Base-by-base conservation (phyloP, 129 eudicot species). In the Pittosporum tobira region DNA sequence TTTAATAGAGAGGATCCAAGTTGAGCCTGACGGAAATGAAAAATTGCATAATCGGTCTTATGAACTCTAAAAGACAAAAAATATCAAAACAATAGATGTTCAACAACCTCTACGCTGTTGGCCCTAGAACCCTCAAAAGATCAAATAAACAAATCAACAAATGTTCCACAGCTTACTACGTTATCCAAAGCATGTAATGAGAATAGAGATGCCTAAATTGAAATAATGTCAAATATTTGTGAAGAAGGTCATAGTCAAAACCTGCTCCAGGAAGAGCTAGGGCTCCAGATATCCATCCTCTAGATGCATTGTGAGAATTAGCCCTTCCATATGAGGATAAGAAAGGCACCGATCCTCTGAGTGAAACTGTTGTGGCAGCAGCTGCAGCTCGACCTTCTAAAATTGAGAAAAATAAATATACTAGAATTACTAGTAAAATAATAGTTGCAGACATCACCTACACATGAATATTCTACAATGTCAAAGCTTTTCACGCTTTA, bases 231-330 rank as follows among this genome's bases (percentile, higher is more conserved):
- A 11, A n/a, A 45, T 3, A 3, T 46, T 48, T 30, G 36, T 4
- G 13, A 50, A 57, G 40, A 31, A 36, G 18, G 34, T 28, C 25
- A 16, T 46, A 20, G 19, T 29, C 3, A 5, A 48, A 45, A 93
- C 99, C 94, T 87, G 99, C 94, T 30, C 96, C 90, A 52, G 99
- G 99, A 44, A 93, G 83, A 21, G 85, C 90, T 48, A 93, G 75
- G 29, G 81, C 86, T 60, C 91, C 82, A 63, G 84, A 73, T 59
- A 93, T 74, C 96, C 94, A 93, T 66, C 73, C 63, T 51, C 68
- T 42, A 27, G 87, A 79, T 34, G 84, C 77, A 73, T 77, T 84
- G 61, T 84, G 84, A 45, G 88, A 81, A 42, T 45, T 48, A 50
- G 59, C 66, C 67, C 85, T 74, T 25, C 84, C 88, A 31, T 73